Percentiles rank a stretch among this genome's conserved stretches.
These are phyloP conservation scores for Nigrospora osmanthi DNA, from an alignment of 2,329 filamentous ascomycete species.

Conservation along the genomic window DNA sequence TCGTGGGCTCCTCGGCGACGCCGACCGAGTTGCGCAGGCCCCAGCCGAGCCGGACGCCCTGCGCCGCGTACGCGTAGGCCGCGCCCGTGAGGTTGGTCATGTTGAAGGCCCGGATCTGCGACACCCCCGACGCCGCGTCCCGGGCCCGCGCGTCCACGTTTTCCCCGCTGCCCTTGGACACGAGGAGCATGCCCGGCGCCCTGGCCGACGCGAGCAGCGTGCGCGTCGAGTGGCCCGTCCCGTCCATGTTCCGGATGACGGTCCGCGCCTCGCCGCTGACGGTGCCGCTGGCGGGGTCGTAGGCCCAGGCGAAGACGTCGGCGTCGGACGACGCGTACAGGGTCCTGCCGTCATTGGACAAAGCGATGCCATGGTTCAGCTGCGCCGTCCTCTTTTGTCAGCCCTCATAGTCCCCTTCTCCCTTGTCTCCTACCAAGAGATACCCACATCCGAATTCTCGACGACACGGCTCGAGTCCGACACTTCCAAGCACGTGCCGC, in stretches of 20 bases:
- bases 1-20: conserved; percentile 49
- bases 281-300: conserved; percentile 43
- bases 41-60: conserved; percentile 52
- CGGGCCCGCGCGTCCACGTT: conserved; percentile 53
- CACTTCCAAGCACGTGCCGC: conserved; percentile 18
- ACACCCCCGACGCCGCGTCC: conserved; percentile 43
- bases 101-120: conserved; percentile 48
- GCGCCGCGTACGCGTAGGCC: conserved; percentile 32
- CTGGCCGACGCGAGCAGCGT: conserved; percentile 56
- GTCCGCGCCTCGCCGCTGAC: conserved; percentile 34
- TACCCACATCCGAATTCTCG: conserved; percentile 2
- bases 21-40: conserved; percentile 68
- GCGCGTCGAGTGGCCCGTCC: conserved; percentile 54
- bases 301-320: conserved; percentile 55
- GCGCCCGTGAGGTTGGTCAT: conserved; percentile 17
- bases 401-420: not conserved
- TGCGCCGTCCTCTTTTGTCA: conserved; percentile 17
- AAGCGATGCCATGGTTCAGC: conserved; percentile 48
- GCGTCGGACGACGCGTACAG: conserved; percentile 49
- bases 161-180: conserved; percentile 55
- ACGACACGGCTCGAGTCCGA: conserved; percentile 8
- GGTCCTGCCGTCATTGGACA: conserved; percentile 42
- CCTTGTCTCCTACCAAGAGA: not conserved
- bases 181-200: conserved; percentile 49
- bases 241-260: conserved; percentile 55